Evolutionary conservation across 768 basidiomycete species (phyloP).

Genomic region (Boletus rubropictus): DNA sequence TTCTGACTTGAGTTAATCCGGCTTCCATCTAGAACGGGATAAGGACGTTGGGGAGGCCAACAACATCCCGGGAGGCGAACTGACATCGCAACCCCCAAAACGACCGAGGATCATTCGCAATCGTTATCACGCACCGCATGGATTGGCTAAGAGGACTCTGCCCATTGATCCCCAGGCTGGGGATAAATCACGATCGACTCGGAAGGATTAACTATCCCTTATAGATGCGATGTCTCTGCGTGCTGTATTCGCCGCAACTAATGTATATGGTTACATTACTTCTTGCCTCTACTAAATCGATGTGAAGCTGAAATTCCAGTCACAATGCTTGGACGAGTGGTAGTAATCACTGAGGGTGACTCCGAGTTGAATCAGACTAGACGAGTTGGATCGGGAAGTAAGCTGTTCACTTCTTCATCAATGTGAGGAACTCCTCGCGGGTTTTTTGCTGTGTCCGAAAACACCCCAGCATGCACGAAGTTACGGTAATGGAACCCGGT

Average conservation of each 20-base stretch:
- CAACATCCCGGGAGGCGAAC: conserved; percentile 34
- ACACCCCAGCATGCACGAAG: conserved; percentile 96
- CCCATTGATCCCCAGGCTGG: conserved; percentile 58
- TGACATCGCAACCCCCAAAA: conserved; percentile 44
- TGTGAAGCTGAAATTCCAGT: conserved; percentile 8
- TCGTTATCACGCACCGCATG: conserved; percentile 40
- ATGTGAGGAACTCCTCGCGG: conserved; percentile 89
- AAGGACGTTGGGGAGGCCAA: conserved; percentile 43
- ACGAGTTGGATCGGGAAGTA: conserved; percentile 46
- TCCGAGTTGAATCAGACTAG: conserved; percentile 32
- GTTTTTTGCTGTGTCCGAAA: conserved; percentile 99
- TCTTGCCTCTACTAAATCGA: conserved; percentile 10
- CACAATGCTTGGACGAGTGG: conserved; percentile 18
- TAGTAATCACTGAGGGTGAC: conserved; percentile 21
- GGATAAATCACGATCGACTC: conserved; percentile 47
- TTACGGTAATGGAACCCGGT: conserved; percentile 91
- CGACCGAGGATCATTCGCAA: conserved; percentile 55
- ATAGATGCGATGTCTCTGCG: conserved; percentile 7
- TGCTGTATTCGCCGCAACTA: conserved; percentile 9
- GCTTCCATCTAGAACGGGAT: conserved; percentile 50
- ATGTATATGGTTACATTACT: conserved; percentile 15
- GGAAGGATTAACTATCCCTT: conserved; percentile 44
- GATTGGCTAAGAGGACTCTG: conserved; percentile 51
- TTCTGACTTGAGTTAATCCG: conserved; percentile 3
- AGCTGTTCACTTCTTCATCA: conserved; percentile 51